A percentile compares a stretch with the other conserved stretches of the same genome.
These are phyloP conservation scores for Podospora pseudoanserina DNA, from an alignment of 495 filamentous ascomycete genomes.

Conservation along the genomic window DNA sequence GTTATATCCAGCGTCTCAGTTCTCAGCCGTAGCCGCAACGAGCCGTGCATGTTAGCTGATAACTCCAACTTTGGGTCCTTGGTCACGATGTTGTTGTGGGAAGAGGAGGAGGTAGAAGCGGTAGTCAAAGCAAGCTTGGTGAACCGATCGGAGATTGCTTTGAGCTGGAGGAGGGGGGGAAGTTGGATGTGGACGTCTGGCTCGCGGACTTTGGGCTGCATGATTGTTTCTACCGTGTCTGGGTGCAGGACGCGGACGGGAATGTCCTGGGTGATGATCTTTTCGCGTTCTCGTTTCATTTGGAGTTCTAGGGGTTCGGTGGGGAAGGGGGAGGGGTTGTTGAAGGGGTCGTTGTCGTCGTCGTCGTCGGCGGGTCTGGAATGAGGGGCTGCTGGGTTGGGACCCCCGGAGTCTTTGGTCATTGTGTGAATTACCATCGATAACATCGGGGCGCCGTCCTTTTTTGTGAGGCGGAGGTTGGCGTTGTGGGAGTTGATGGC, in stretches of 20 bases:
- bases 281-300: constrained; percentile 64
- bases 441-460: constrained; percentile 77
- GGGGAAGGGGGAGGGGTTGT: constrained; percentile 34
- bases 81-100: constrained; percentile 19
- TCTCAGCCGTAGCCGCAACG: constrained; percentile 65
- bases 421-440: constrained; percentile 78
- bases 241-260: constrained; percentile 86
- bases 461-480: constrained; percentile 86
- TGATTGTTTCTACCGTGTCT: constrained; percentile 73
- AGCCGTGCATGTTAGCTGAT: constrained; percentile 88
- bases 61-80: constrained; percentile 66
- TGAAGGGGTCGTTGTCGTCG: constrained; percentile 37
- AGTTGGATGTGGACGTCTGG: constrained; percentile 93
- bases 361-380: constrained; percentile 22
- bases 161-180: constrained; percentile 76
- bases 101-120: constrained; percentile 19
- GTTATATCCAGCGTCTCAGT: constrained; percentile 80
- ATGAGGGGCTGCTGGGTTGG: constrained; percentile 8
- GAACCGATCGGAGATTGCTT: constrained; percentile 89
- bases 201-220: constrained; percentile 85
- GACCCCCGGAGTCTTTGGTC: constrained; percentile 32
- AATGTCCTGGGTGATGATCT: constrained; percentile 90
- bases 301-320: constrained; percentile 49
- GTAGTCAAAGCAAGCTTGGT: constrained; percentile 64
- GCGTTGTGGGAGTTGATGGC: constrained; percentile 71